Base-by-base conservation (phyloP, 2,329 filamentous ascomycete species). In the Knufia fluminis region DNA sequence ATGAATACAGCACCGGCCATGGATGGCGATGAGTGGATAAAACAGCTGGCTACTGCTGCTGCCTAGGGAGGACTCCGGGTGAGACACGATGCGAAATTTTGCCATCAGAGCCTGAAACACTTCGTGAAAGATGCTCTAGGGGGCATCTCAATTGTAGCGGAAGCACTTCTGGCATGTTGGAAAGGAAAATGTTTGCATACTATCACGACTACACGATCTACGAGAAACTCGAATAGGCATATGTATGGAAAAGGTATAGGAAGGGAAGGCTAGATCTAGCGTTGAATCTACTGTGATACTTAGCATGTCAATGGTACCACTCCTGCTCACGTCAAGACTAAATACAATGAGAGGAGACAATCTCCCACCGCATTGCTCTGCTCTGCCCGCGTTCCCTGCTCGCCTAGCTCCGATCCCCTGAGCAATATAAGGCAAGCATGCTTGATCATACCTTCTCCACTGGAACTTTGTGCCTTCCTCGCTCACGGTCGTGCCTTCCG, bases 41-140 rank as follows among this genome's bases (percentile, higher is more conserved):
- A 35, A 40, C 45, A 48, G 22, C 35, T 48, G 22, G 45, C 45
- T 14, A 48, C 45, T 39, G 45, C 45, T 19, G 45, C 45, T 26
- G 45, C 45, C 14, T 46, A 38, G 20, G 9, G 16, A n/a, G 16
- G 35, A 17, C 17, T 8, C 35, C 35, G 16, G 35, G 16, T 38
- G 6, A 8, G 35, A 38, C 17, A 16, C 35, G 14, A 14, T 14
- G 28, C 7, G 35, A 19, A 38, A 16, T 38, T 38, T 38, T 19
- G 17, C 7, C 35, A 38, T n/a, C 16, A 8, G 28, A 31, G 28
- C 14, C 14, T 7, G 28, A n/a, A n/a, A n/a, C n/a, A n/a, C 14
- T 31, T 7, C 14, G 28, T 7, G 28, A 31, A 31, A 31, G 28
- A 14, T 31, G 28, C 28, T 31, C 14, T 31, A 31, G 28, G 7